Evolutionary conservation across 176 grass and related monocot species (phyloP), one percentile per base, ranked within the genome.

Genomic region (Carex myosuroides): DNA sequence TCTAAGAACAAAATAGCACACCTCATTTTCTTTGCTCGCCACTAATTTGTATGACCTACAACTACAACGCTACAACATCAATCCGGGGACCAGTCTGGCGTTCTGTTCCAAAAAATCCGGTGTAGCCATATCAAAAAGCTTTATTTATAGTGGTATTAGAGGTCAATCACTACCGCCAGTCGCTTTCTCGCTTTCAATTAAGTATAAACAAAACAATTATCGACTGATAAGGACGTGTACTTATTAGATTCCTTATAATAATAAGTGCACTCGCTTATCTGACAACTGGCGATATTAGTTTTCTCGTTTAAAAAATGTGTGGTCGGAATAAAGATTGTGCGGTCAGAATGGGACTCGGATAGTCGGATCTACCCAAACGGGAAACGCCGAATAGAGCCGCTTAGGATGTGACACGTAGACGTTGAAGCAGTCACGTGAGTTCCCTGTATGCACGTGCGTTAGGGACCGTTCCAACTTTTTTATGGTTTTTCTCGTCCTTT

Each of bases 141-240:
- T 82, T 67, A 83, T 67, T 83, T 54, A 68, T 44, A 44, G 20
- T 13, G 54, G n/a, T 1, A n/a, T 69, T 67, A 56, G 24, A 53
- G 75, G 46, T 56, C 39, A 70, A 80, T 86, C 76, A 70, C 62
- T 60, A 18, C 68, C 60, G 9, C 72, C 42, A 81, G 84, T 89
- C 30, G 85, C 88, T 94, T 92, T 92, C 87, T 30, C 22, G 68
- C 71, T 82, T 84, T 84, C 13, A 79, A 90, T 84, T 87, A 85
- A 87, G 76, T 84, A 66, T 86, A 33, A 86, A 79, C 73, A 85
- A 83, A 66, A 71, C 80, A 61, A 78, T 83, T 83, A 83, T 65
- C 41, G 16, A 13, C 0, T 7, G 64, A 86, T 91, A 94, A 26
- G 42, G 0, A 0, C 0, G 0, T 0, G 0, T 0, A 0, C 86